phyloP scores from a whole-genome alignment of 495 filamentous ascomycete genomes.

The Penicillium waksmanii region DNA sequence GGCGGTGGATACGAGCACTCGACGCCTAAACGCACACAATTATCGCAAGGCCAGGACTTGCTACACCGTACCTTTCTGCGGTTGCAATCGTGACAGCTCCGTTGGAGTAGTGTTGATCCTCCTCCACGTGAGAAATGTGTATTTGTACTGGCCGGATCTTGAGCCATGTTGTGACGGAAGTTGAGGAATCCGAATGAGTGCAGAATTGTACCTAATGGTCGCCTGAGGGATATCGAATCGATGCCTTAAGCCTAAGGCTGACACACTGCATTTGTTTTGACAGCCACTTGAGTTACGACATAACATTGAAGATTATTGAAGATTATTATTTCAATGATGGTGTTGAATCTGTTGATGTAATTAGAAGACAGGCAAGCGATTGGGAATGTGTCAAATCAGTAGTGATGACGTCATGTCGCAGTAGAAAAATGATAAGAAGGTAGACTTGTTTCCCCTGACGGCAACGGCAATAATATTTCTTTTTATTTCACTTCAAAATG shows the following conservation, averaged over 20 bases:
- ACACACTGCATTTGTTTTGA: too few relatives aligned
- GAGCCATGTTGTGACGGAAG: too few relatives aligned
- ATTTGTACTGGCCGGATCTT: too few relatives aligned
- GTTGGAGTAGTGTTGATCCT: constrained; percentile 12
- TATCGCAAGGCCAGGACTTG: constrained; percentile 48
- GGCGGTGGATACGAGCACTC: constrained; percentile 21
- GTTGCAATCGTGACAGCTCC: constrained; percentile 71
- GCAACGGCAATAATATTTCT: not conserved
- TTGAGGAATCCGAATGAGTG: too few relatives aligned
- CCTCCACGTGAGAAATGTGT: not conserved
- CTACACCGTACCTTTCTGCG: constrained; percentile 75
- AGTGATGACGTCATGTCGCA: not conserved
- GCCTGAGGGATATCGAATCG: too few relatives aligned
- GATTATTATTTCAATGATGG: too few relatives aligned
- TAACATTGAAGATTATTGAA: too few relatives aligned
- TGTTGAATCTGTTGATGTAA: too few relatives aligned
- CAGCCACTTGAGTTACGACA: too few relatives aligned
- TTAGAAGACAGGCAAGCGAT: too few relatives aligned
- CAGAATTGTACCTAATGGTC: too few relatives aligned
- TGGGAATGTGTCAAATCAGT: not conserved
- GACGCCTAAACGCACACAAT: constrained; percentile 12
- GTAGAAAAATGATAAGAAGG: not conserved
- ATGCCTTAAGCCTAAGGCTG: too few relatives aligned
- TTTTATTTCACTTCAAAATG: not conserved
- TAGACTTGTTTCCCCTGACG: not conserved